These are phyloP conservation scores for Pezicula neosporulosa DNA, from an alignment of 2,329 filamentous ascomycete species.

Conservation along the genomic window DNA sequence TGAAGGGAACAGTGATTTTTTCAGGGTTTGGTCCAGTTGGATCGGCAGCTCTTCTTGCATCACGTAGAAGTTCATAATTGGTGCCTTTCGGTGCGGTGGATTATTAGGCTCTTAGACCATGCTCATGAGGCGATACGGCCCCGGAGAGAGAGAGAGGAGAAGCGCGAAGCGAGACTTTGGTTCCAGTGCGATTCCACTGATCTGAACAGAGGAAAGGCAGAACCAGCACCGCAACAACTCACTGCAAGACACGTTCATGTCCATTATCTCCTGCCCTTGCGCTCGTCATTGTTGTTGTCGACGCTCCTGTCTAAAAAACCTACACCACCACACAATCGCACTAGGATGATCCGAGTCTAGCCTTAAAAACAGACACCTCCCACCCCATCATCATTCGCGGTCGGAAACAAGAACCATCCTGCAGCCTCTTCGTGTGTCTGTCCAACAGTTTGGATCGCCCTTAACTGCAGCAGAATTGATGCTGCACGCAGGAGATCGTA, in stretches of 20 bases:
- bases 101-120: too few relatives aligned
- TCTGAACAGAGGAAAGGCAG: too few relatives aligned
- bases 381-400: constrained; percentile 3
- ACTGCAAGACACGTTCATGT: neutral
- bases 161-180: too few relatives aligned
- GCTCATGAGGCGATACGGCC: too few relatives aligned
- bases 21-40: too few relatives aligned
- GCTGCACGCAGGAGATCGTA: neutral
- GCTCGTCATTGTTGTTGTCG: neutral
- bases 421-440: neutral
- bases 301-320: neutral
- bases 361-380: constrained; percentile 3
- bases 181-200: too few relatives aligned
- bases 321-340: neutral
- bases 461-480: neutral
- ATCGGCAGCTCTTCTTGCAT: too few relatives aligned
- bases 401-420: constrained; percentile 1
- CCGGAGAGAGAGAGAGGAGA: too few relatives aligned
- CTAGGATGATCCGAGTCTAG: constrained; percentile 5
- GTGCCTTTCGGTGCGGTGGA: too few relatives aligned
- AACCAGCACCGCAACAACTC: neutral
- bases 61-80: too few relatives aligned
- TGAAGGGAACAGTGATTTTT: too few relatives aligned
- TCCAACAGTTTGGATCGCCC: neutral
- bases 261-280: neutral